Percentiles rank a stretch among this genome's conserved stretches.
These are phyloP conservation scores for Cladosporium sp. DNA, from an alignment of 2,329 filamentous ascomycete genomes.

Conservation along the genomic window DNA sequence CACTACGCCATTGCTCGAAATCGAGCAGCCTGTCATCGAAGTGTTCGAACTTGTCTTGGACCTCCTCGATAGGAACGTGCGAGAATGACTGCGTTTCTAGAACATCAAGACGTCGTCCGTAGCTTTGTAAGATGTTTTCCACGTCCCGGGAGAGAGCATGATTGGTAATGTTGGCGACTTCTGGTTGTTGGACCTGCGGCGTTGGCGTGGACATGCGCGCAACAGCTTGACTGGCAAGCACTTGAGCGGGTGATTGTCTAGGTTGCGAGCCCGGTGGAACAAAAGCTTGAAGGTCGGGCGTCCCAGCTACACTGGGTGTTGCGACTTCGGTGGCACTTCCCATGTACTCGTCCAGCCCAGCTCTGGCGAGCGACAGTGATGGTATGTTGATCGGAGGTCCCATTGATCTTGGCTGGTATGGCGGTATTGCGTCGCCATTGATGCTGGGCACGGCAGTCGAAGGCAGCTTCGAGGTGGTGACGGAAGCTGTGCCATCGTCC, in stretches of 20 bases:
- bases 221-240: neutral
- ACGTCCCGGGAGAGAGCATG: slow-evolving; percentile 36
- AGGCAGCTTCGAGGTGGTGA: slow-evolving; percentile 23
- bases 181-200: neutral
- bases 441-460: slow-evolving; percentile 31
- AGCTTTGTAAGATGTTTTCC: slow-evolving; percentile 46
- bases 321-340: slow-evolving; percentile 46
- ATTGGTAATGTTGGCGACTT: neutral
- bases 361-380: slow-evolving; percentile 13
- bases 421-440: slow-evolving; percentile 21
- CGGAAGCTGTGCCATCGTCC: slow-evolving; percentile 23
- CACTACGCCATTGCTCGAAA: slow-evolving; percentile 52
- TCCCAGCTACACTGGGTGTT: slow-evolving; percentile 42
- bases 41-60: slow-evolving; percentile 63
- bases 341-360: slow-evolving; percentile 35
- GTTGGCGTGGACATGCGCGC: neutral
- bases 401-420: slow-evolving; percentile 19
- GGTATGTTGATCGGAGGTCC: slow-evolving; percentile 29
- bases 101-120: slow-evolving; percentile 59
- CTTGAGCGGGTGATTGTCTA: neutral
- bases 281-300: slow-evolving; percentile 33
- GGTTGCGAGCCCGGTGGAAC: slow-evolving; percentile 3
- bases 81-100: slow-evolving; percentile 69
- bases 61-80: slow-evolving; percentile 62
- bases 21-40: slow-evolving; percentile 65